Base-by-base conservation (phyloP, 495 filamentous ascomycete genomes). In the Cercophora scortea region DNA sequence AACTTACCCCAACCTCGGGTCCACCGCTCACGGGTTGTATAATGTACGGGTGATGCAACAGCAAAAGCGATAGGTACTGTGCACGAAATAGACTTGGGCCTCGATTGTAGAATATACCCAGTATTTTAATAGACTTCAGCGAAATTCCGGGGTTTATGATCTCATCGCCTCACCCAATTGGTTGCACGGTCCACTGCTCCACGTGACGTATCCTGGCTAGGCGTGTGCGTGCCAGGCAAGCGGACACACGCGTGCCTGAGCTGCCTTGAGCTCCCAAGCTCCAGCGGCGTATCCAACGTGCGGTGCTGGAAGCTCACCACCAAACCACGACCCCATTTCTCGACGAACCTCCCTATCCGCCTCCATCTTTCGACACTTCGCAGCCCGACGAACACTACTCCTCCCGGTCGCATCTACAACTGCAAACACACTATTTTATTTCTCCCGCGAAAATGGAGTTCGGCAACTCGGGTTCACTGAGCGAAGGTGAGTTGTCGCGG, bases 391-490 rank as follows among this genome's bases (percentile, higher is more conserved):
- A 25, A 25, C 25, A 25, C 25, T 25, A 5, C 25, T 25, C 25
- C 25, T 25, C 17, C 32, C n/a, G 4, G 16, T 17, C 13, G 33
- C 11, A 48, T 45, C 16, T 6, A 3, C 9, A 35, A 51, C 39
- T 35, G 33, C 41, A 45, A 52, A 49, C 49, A 49, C 62, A 42
- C 16, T 42, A 36, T 53, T 40, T 39, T 43, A 48, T 17, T 50
- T 25, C 36, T 10, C 2, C 44, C 49, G 32, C 33, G 52, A 73
- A 52, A 42, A 81, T 81, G 78, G 77, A 80, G 62, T 81, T 79
- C 64, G 82, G 84, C 53, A 77, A 71, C 43, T 80, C 83, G 59
- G 86, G 87, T 56, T 77, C 78, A 71, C 71, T 90, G 51, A 86
- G 79, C 56, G 85, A 89, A 80, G 87, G 87, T 87, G 60, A 44